These are phyloP conservation scores for Paramecium primaurelia DNA, from an alignment of 73 alveolate genomes.

Conservation along the genomic window DNA sequence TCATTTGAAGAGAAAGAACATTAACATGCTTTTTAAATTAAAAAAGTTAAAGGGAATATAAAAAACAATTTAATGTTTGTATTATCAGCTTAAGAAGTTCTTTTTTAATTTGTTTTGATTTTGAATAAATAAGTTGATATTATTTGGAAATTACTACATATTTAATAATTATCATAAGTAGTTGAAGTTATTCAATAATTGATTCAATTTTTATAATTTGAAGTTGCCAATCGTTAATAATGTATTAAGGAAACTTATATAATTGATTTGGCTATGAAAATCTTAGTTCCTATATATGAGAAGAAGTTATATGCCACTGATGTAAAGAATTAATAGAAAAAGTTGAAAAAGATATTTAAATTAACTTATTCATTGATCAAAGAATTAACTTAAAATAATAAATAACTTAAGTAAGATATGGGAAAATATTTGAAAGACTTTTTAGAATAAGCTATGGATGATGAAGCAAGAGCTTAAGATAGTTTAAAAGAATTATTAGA, in stretches of 20 bases:
- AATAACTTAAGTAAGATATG: not conserved
- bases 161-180: not conserved
- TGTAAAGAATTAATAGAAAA: not conserved
- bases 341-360: slow-evolving; percentile 2
- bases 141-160: not conserved
- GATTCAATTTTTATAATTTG: not conserved
- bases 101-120: not conserved
- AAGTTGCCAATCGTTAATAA: not conserved
- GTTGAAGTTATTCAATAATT: not conserved
- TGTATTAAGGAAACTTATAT: slow-evolving; percentile 14
- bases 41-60: not conserved
- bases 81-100: not conserved
- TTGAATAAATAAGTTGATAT: not conserved
- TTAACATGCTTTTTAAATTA: slow-evolving; percentile 5
- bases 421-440: slow-evolving; percentile 6
- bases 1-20: not conserved
- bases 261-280: not conserved
- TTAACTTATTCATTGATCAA: slow-evolving; percentile 4
- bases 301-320: not conserved
- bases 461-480: slow-evolving; percentile 35
- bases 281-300: not conserved
- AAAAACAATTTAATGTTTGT: slow-evolving; percentile 15
- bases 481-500: slow-evolving; percentile 5
- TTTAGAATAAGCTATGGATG: slow-evolving; percentile 16
- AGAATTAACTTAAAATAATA: not conserved